Base-by-base conservation (phyloP, 169 alveolate genomes). In the Plasmodium knowlesi region DNA sequence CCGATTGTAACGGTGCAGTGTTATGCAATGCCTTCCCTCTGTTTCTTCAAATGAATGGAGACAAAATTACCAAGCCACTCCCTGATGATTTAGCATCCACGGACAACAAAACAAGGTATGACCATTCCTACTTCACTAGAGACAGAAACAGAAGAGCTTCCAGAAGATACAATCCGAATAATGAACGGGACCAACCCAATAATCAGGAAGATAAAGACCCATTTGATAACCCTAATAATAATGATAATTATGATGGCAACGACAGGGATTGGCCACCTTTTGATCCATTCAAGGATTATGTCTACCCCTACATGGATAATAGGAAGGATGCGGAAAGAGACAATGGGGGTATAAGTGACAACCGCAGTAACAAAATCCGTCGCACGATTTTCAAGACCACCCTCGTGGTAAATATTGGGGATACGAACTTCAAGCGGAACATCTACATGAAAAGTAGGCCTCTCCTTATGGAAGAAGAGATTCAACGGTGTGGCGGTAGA, bases 21-120 rank as follows among this genome's bases (percentile, higher is more conserved):
- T 80, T 89, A 46, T 89, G 22, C 67, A 81, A 89, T 78, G 94
- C 94, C 0, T 89, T 80, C 82, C 94, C 94, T n/a, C 28, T 89
- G 79, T 16, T 89, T 1, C 50, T 89, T 43, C 39, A 80, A 41
- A 78, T 89, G 94, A 37, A 16, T 28, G 91, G 82, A 10, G 28
- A 37, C 1, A 54, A 43, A 61, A 89, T 89, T 71, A 37, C 16
- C 19, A 61, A 30, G 0, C 89, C 94, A 2, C 72, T 89, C 28
- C 94, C 94, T 57, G 41, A 89, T 0, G 94, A 89, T 80, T 32
- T 76, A 19, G 83, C 94, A 34, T 80, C 91, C 10, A 81, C 94
- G 1, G 90, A 89, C 22, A 43, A 0, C 34, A 80, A 5, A 25
- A 34, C n/a, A 0, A 70, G 91, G 6, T 78, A 81, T 80, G 37